Percentiles rank a stretch among this genome's conserved stretches.
Conservation (phyloP, 441 rosid species). For the Adansonia grandidieri region DNA sequence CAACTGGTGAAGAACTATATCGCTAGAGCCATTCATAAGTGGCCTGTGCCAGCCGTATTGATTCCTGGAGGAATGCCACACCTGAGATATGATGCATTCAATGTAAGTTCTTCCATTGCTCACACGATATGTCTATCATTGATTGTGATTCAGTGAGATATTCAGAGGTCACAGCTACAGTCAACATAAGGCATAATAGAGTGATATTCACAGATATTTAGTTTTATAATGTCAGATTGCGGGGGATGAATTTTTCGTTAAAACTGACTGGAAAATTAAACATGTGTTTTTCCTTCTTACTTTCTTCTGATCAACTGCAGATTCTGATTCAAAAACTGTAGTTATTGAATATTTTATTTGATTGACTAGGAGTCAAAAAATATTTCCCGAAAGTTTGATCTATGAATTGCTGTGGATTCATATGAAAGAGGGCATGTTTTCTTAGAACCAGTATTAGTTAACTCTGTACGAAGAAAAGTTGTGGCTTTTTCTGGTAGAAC, state of each 20-base stretch:
- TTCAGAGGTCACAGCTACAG: neutral
- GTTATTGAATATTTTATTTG: neutral
- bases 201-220: neutral
- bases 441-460: conserved; percentile 1
- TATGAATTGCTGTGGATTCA: neutral
- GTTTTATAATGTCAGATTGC: neutral
- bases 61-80: conserved; percentile 65
- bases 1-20: conserved; percentile 62
- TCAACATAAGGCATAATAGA: neutral
- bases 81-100: conserved; percentile 73
- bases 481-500: neutral
- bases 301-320: neutral
- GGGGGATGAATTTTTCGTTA: neutral
- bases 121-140: neutral
- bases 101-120: conserved; percentile 47
- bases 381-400: neutral
- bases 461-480: neutral
- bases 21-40: conserved; percentile 40
- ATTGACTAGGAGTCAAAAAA: neutral
- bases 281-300: neutral
- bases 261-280: neutral
- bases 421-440: neutral
- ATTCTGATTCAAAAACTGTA: neutral
- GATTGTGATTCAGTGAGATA: neutral
- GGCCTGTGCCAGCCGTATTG: conserved; percentile 77